Percentiles rank a stretch among this genome's conserved stretches.
Evolutionary conservation across 768 basidiomycete species (phyloP).

Genomic region (Podaxis sp.): DNA sequence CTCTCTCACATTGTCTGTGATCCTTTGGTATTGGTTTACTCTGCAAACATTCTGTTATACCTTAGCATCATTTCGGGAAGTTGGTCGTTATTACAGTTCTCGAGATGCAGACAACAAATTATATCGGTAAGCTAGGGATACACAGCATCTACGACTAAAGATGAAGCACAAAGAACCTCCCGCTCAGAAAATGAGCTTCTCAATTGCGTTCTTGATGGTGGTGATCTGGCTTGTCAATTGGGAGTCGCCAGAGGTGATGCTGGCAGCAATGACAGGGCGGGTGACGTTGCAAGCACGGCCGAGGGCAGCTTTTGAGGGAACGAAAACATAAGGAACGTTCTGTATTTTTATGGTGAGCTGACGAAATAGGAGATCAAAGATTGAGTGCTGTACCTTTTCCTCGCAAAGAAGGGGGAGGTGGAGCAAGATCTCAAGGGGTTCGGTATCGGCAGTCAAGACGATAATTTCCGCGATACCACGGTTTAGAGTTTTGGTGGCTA

Average conservation of each 20-base stretch:
- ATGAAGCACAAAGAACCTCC: not conserved
- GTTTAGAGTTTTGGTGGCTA: conserved; percentile 98
- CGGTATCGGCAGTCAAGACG: conserved; percentile 93
- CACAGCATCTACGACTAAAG: not conserved
- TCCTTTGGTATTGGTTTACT: not conserved
- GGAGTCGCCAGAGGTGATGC: conserved; percentile 95
- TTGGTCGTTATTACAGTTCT: not conserved
- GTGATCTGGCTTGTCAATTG: conserved; percentile 89
- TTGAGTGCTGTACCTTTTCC: conserved; percentile 70
- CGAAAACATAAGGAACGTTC: conserved; percentile 96
- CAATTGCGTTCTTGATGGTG: conserved; percentile 80
- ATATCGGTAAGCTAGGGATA: not conserved
- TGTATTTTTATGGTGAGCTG: conserved; percentile 25
- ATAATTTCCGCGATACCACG: conserved; percentile 98
- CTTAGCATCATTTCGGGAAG: not conserved
- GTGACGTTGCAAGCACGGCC: conserved; percentile 96
- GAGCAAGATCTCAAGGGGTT: conserved; percentile 95
- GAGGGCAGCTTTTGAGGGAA: conserved; percentile 92
- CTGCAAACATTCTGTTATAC: not conserved
- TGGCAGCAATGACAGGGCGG: conserved; percentile 91
- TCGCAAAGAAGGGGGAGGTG: conserved; percentile 97
- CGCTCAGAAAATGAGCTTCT: conserved; percentile 54
- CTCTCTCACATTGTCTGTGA: not conserved
- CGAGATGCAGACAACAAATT: not conserved
- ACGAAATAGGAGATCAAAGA: not conserved